A percentile compares a stretch with the other conserved stretches of the same genome.
phyloP scores from a whole-genome alignment of 73 alveolate genomes.

The Paramecium sonneborni region DNA sequence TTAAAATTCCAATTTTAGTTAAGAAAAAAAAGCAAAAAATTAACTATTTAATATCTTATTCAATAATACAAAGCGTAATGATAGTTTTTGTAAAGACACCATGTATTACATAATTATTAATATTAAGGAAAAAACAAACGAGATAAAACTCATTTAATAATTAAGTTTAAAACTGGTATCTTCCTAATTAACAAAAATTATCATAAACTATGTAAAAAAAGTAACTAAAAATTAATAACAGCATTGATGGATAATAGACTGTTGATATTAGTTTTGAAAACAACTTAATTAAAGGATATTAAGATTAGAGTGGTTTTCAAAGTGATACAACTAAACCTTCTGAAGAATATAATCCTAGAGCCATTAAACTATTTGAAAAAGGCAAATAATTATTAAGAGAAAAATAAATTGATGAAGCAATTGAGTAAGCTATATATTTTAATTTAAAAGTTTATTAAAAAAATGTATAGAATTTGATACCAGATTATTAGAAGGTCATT shows the following conservation, averaged over 20 bases:
- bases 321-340: conserved; percentile 7
- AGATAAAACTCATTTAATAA: background rate
- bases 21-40: conserved; percentile 37
- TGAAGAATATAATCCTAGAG: conserved; percentile 50
- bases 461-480: conserved; percentile 63
- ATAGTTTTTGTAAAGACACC: background rate
- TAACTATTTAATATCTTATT: conserved; percentile 14
- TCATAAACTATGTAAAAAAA: conserved; percentile 31
- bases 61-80: conserved; percentile 9
- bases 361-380: conserved; percentile 54
- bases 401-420: conserved; percentile 58
- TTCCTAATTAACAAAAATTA: background rate
- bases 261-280: conserved; percentile 48
- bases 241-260: background rate
- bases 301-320: conserved; percentile 6
- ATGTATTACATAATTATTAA: background rate
- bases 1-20: conserved; percentile 39
- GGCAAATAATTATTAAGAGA: conserved; percentile 60
- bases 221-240: background rate
- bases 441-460: background rate
- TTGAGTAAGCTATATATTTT: conserved; percentile 5
- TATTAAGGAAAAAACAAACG: background rate
- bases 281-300: conserved; percentile 13
- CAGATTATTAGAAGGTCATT: conserved; percentile 52
- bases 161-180: conserved; percentile 11